Evolutionary conservation across 495 filamentous ascomycete genomes (phyloP).

Genomic region (Hypoxylon crocopeplum): DNA sequence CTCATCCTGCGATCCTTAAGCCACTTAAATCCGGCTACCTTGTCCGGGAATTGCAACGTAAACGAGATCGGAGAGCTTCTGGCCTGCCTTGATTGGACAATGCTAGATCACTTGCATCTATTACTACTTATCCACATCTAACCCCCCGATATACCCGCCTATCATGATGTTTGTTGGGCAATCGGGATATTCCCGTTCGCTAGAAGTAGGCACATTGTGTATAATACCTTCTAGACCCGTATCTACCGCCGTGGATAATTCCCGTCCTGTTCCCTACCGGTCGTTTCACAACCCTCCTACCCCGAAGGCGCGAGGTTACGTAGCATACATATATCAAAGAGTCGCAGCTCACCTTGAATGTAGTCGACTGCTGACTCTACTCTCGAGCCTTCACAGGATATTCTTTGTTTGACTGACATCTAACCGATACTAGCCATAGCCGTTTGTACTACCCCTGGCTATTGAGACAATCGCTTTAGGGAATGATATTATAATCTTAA

Average conservation of each 20-base stretch:
- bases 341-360: too few relatives aligned
- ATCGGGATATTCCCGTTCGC: neutral
- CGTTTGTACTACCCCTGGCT: too few relatives aligned
- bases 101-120: slow-evolving; percentile 3
- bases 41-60: neutral
- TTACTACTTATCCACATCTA: neutral
- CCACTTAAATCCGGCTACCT: slow-evolving; percentile 9
- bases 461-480: too few relatives aligned
- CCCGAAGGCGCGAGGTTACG: slow-evolving; percentile 13
- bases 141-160: slow-evolving; percentile 3
- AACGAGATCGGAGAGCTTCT: slow-evolving; percentile 9
- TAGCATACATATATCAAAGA: slow-evolving; percentile 3
- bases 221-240: slow-evolving; percentile 9
- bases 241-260: slow-evolving; percentile 4
- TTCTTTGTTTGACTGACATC: too few relatives aligned
- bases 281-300: neutral
- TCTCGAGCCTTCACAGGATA: too few relatives aligned
- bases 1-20: neutral
- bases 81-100: slow-evolving; percentile 13
- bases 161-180: neutral
- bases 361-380: too few relatives aligned
- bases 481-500: too few relatives aligned
- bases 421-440: too few relatives aligned
- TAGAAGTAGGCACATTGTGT: neutral
- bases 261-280: slow-evolving; percentile 2